These are phyloP conservation scores for Apophysomyces trapeziformis DNA, from an alignment of 371 early-diverging fungal species.

Conservation along the genomic window DNA sequence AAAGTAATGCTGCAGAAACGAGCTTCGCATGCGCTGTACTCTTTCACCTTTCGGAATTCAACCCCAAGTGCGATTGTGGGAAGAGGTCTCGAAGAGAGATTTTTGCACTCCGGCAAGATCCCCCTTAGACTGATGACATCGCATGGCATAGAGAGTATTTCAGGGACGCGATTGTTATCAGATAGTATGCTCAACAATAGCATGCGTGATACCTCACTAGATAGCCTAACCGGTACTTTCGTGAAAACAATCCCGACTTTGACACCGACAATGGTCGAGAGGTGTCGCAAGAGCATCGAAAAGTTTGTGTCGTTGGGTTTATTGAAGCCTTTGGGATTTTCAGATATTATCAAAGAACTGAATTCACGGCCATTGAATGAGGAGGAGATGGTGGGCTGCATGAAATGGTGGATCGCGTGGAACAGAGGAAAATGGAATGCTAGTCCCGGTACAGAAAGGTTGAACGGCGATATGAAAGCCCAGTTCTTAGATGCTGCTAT, in stretches of 20 bases:
- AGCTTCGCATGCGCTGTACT: conserved; percentile 71
- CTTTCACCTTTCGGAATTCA: conserved; percentile 72
- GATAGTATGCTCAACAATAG: conserved; percentile 10
- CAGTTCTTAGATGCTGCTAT: conserved; percentile 41
- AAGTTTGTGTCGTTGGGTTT: conserved; percentile 52
- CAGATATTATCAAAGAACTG: conserved; percentile 74
- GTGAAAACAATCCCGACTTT: conserved; percentile 69
- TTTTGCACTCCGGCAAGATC: conserved; percentile 55
- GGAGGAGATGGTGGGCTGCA: conserved; percentile 68
- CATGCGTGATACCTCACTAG: conserved; percentile 16
- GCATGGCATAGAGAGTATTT: conserved; percentile 64
- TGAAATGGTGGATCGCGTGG: conserved; percentile 80
- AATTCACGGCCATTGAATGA: conserved; percentile 53
- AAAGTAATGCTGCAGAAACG: conserved; percentile 65
- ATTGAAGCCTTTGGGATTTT: conserved; percentile 47
- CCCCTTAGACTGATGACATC: conserved; percentile 68
- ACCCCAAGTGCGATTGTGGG: conserved; percentile 79
- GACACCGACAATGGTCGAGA: conserved; percentile 47
- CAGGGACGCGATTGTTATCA: conserved; percentile 50
- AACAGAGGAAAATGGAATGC: conserved; percentile 16
- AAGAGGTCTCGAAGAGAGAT: conserved; percentile 56
- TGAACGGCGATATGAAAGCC: conserved; percentile 15
- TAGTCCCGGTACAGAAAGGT: conserved; percentile 18
- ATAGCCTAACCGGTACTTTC: conserved; percentile 53
- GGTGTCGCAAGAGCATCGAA: conserved; percentile 61